phyloP scores from a whole-genome alignment of 257 asterid genomes.

The Solanum ahanhuiri region DNA sequence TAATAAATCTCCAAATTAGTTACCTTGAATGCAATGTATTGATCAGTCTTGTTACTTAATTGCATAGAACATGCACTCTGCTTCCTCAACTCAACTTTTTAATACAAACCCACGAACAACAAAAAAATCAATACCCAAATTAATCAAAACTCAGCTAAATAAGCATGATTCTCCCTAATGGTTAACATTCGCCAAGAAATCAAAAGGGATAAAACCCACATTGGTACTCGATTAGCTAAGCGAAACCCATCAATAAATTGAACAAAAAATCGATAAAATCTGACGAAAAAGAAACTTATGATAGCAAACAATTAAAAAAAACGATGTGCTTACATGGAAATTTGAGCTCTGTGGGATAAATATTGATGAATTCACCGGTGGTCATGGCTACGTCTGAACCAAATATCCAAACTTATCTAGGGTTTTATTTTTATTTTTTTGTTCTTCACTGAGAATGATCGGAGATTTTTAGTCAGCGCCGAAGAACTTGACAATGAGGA shows the following conservation, averaged over 20 bases:
- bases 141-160: constrained; percentile 3
- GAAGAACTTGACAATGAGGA: background rate
- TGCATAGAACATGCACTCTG: constrained; percentile 76
- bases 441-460: background rate
- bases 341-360: constrained; percentile 73
- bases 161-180: background rate
- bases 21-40: constrained; percentile 79
- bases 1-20: background rate
- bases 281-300: background rate
- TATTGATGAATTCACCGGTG: constrained; percentile 53
- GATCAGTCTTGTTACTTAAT: constrained; percentile 69
- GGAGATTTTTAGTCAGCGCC: background rate
- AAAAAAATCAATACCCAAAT: constrained; percentile 6
- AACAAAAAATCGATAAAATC: background rate
- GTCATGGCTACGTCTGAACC: constrained; percentile 21
- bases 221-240: background rate
- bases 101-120: background rate
- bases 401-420: background rate
- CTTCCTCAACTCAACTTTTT: constrained; percentile 71
- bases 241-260: constrained; percentile 10
- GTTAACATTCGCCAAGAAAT: background rate
- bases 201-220: background rate
- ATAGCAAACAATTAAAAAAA: background rate
- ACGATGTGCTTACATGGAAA: constrained; percentile 50
- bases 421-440: background rate